Evolutionary conservation across 305 asterid species (phyloP).

Genomic region (Galium porrigens): DNA sequence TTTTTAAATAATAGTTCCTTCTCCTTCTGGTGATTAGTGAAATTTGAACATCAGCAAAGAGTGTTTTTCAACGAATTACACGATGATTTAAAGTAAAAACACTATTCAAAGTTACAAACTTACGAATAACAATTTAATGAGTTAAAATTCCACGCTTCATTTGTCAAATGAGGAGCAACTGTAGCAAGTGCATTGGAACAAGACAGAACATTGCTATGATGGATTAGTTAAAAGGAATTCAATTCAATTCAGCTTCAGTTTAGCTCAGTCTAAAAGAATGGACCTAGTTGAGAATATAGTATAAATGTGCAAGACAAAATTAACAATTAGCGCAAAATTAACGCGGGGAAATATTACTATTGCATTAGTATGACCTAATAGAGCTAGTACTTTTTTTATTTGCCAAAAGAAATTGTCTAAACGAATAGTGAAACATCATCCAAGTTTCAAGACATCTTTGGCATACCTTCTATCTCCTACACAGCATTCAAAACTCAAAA

Average conservation of each 20-base stretch:
- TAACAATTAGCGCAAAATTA: neutral
- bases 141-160: no score
- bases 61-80: no score
- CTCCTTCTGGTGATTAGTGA: no score
- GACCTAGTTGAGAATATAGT: neutral
- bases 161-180: no score
- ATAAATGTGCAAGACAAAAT: neutral
- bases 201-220: no score
- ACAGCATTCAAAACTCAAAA: slow-evolving; percentile 12
- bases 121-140: no score
- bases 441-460: slow-evolving; percentile 12
- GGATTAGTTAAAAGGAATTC: neutral
- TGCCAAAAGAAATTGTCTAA: slow-evolving; percentile 4
- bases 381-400: slow-evolving; percentile 8
- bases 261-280: neutral
- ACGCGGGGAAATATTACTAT: neutral
- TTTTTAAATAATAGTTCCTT: no score
- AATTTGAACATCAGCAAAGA: no score
- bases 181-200: no score
- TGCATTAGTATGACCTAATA: neutral
- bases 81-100: no score
- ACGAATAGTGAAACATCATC: neutral
- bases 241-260: neutral
- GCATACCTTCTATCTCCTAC: slow-evolving; percentile 5
- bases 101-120: no score